Evolutionary conservation across 169 alveolate genomes (phyloP).

Genomic region (Plasmodium sp.): DNA sequence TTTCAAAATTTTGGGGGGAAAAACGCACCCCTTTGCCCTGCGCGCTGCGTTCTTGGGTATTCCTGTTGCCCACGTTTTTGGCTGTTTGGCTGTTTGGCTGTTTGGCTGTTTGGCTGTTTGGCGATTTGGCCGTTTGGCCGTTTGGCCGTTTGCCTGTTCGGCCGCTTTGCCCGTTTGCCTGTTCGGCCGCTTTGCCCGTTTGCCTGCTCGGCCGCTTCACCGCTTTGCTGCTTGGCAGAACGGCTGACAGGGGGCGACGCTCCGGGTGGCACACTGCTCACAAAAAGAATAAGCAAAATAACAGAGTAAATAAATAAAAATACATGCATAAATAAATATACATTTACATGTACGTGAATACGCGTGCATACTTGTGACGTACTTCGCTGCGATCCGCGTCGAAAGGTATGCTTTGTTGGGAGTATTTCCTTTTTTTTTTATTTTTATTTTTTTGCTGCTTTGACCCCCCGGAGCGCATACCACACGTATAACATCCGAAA

Average conservation of each 20-base stretch:
- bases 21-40: neutral
- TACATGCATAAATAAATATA: slow-evolving; percentile 7
- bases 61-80: neutral
- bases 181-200: too few species aligned
- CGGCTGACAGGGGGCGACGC: neutral
- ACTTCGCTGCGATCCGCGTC: neutral
- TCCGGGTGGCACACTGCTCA: neutral
- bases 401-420: neutral
- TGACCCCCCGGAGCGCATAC: neutral
- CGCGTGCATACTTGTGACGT: neutral
- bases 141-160: neutral
- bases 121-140: neutral
- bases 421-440: neutral
- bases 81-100: neutral
- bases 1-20: neutral
- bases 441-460: neutral
- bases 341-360: neutral
- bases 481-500: neutral
- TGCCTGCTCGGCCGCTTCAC: too few species aligned
- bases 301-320: neutral
- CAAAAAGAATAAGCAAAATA: neutral
- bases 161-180: neutral
- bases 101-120: neutral
- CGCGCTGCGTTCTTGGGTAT: neutral
- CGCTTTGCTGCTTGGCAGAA: neutral